Percentiles rank a stretch among this genome's conserved stretches.
Evolutionary conservation across 129 eudicot genomes (phyloP).

Genomic region (Mikania micrantha): DNA sequence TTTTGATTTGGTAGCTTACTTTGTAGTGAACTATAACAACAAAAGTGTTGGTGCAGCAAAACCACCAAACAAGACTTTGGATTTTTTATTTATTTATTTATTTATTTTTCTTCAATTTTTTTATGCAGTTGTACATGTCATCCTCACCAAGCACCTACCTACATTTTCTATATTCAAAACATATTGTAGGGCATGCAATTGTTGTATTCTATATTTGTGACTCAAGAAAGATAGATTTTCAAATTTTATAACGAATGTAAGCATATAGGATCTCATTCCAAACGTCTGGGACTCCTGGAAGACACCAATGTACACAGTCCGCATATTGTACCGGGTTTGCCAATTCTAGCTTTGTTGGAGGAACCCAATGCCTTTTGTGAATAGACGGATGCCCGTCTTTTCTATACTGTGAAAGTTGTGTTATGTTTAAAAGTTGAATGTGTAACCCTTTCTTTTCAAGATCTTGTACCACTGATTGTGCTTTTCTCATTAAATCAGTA

Average conservation of each 20-base stretch:
- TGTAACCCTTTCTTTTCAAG: constrained; percentile 43
- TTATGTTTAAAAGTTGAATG: constrained; percentile 46
- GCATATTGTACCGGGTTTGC: constrained; percentile 38
- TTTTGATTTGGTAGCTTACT: too few relatives aligned
- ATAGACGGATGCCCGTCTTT: constrained; percentile 73
- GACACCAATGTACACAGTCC: constrained; percentile 84
- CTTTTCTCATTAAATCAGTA: constrained; percentile 41
- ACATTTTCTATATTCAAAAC: neutral
- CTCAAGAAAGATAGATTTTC: neutral
- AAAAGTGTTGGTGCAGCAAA: constrained; percentile 27
- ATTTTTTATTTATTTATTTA: neutral
- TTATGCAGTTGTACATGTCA: too few relatives aligned
- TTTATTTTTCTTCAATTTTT: too few relatives aligned
- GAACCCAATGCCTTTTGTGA: constrained; percentile 45
- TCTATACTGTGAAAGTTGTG: constrained; percentile 65
- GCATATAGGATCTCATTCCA: constrained; percentile 62
- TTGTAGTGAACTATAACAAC: too few relatives aligned
- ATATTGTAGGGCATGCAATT: too few relatives aligned
- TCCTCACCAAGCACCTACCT: constrained; percentile 11
- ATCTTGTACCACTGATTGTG: constrained; percentile 34
- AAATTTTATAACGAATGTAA: constrained; percentile 29
- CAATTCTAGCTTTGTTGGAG: constrained; percentile 31
- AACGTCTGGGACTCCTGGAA: constrained; percentile 68
- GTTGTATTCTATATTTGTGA: neutral
- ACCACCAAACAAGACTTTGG: constrained; percentile 17